phyloP scores from a whole-genome alignment of 495 filamentous ascomycete genomes.

The Xylaria nigripes region DNA sequence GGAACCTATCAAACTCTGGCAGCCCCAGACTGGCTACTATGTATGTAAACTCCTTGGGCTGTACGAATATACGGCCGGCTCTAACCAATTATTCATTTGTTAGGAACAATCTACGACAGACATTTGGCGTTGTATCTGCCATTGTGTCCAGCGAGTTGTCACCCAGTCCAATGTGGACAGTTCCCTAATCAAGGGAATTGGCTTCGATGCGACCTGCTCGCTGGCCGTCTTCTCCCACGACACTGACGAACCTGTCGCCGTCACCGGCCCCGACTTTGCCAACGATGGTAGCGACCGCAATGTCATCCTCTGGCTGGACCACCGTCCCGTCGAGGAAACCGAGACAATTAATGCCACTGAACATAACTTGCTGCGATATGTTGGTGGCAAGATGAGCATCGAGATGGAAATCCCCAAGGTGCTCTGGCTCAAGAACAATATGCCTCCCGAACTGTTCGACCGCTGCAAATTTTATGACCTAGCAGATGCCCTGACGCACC shows the following conservation, averaged over 20 bases:
- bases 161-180: conserved; percentile 69
- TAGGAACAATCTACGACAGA: conserved; percentile 97
- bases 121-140: conserved; percentile 88
- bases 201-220: conserved; percentile 96
- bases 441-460: conserved; percentile 85
- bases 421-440: conserved; percentile 94
- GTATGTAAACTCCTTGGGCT: conserved; percentile 20
- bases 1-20: conserved; percentile 89
- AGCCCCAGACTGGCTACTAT: conserved; percentile 85
- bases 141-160: conserved; percentile 69
- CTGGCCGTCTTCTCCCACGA: conserved; percentile 81
- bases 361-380: conserved; percentile 89
- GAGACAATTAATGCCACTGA: conserved; percentile 83
- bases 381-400: conserved; percentile 93
- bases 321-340: conserved; percentile 83
- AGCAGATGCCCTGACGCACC: conserved; percentile 84
- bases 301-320: conserved; percentile 87
- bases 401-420: conserved; percentile 99
- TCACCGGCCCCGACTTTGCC: conserved; percentile 79
- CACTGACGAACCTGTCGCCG: conserved; percentile 79
- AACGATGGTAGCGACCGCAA: conserved; percentile 74
- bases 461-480: conserved; percentile 95
- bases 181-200: conserved; percentile 69
- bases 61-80: neutral
- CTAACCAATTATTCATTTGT: neutral